Conservation (phyloP, 306 rosid genomes). For the Sophora flavescens region DNA sequence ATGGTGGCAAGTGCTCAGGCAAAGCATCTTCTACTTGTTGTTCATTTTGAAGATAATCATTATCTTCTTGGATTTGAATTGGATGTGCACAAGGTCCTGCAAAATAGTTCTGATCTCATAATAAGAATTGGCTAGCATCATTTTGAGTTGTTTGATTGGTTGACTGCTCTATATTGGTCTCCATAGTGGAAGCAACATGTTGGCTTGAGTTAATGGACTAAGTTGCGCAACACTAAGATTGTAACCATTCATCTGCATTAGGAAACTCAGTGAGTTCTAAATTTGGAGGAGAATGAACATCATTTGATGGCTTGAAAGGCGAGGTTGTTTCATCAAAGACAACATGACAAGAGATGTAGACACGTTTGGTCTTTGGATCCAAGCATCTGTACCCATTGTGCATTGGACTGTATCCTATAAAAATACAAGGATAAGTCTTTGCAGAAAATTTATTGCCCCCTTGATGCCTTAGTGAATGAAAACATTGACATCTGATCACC, state of each 20-base stretch:
- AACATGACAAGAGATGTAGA: background rate
- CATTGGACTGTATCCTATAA: background rate
- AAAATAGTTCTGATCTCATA: background rate
- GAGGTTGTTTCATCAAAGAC: background rate
- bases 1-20: background rate
- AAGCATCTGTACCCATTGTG: background rate
- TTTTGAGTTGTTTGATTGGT: background rate
- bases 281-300: background rate
- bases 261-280: background rate
- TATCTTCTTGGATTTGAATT: background rate
- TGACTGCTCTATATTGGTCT: background rate
- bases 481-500: background rate
- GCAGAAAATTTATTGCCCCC: background rate
- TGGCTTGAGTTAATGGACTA: background rate
- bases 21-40: background rate
- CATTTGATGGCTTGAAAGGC: conserved; percentile 5
- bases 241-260: background rate
- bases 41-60: background rate
- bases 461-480: background rate
- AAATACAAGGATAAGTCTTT: background rate
- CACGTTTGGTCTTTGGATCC: background rate
- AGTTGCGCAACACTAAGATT: background rate
- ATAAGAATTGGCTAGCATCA: background rate
- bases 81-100: background rate
- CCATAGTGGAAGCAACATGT: background rate